phyloP scores from a whole-genome alignment of 352 stramenopile species.

The Lagenidium giganteum region DNA sequence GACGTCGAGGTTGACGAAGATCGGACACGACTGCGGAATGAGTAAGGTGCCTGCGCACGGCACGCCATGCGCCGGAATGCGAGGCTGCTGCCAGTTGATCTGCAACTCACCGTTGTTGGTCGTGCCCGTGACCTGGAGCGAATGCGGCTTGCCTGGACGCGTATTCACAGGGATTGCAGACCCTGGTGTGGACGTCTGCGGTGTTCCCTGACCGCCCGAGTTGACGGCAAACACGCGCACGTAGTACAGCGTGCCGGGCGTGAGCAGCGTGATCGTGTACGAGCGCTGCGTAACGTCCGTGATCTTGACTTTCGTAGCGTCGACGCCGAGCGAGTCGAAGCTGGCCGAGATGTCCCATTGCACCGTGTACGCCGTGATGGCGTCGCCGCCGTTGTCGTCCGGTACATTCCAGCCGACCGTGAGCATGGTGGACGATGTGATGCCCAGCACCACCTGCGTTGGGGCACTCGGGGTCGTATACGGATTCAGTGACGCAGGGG shows the following conservation, averaged over 20 bases:
- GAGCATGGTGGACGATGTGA: conserved; percentile 83
- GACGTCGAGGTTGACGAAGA: conserved; percentile 63
- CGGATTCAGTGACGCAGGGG: conserved; percentile 81
- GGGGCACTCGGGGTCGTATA: conserved; percentile 82
- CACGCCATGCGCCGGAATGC: conserved; percentile 41
- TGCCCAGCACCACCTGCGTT: conserved; percentile 54
- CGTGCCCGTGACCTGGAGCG: conserved; percentile 20
- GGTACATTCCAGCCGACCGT: conserved; percentile 79
- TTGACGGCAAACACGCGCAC: conserved; percentile 80
- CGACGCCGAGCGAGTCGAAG: conserved; percentile 73
- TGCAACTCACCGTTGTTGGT: conserved; percentile 18
- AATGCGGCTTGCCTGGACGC: conserved; percentile 43
- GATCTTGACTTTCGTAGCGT: conserved; percentile 40
- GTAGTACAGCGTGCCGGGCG: conserved; percentile 69
- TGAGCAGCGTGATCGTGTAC: conserved; percentile 71
- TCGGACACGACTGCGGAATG: conserved; percentile 31
- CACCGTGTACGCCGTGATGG: conserved; percentile 81
- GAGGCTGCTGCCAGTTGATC: conserved; percentile 42
- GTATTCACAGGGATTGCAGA: conserved; percentile 37
- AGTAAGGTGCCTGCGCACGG: conserved; percentile 44
- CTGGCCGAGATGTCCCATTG: conserved; percentile 84
- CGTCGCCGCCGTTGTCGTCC: conserved; percentile 80
- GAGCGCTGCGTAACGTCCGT: conserved; percentile 33
- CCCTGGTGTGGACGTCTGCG: conserved; percentile 32
- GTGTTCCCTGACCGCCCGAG: conserved; percentile 25